These are phyloP conservation scores for Eruca vesicaria DNA, from an alignment of 441 rosid species.

Conservation along the genomic window DNA sequence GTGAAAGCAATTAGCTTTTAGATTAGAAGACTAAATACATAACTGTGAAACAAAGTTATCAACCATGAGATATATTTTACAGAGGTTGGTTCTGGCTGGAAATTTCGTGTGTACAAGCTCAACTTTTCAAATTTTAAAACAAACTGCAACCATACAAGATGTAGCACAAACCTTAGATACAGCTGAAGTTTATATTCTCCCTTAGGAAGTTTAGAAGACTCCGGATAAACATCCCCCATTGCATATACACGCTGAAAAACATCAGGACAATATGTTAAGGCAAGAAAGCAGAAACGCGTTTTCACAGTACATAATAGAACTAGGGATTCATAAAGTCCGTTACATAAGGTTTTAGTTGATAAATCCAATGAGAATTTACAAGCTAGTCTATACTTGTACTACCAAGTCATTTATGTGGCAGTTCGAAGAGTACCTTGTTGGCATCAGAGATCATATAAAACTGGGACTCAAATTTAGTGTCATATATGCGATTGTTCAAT, in stretches of 20 bases:
- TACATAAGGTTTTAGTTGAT: background rate
- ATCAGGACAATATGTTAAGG: slow-evolving; percentile 2
- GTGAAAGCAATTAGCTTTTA: slow-evolving; percentile 36
- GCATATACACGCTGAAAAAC: slow-evolving; percentile 76
- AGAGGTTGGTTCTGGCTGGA: slow-evolving; percentile 2
- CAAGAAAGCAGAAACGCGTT: slow-evolving; percentile 1
- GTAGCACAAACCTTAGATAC: slow-evolving; percentile 63
- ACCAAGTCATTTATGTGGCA: slow-evolving; percentile 10
- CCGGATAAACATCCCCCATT: slow-evolving; percentile 89
- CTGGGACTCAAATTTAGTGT: slow-evolving; percentile 96
- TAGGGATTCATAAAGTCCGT: background rate
- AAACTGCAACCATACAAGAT: slow-evolving; percentile 6
- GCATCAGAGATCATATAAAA: slow-evolving; percentile 91
- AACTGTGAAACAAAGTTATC: slow-evolving; percentile 5
- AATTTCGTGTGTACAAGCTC: slow-evolving; percentile 3
- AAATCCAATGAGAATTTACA: slow-evolving; percentile 9
- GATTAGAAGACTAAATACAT: slow-evolving; percentile 12
- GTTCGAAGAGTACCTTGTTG: slow-evolving; percentile 68
- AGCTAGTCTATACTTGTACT: slow-evolving; percentile 9
- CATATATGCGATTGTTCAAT: slow-evolving; percentile 94
- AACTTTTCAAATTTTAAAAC: background rate
- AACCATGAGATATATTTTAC: background rate
- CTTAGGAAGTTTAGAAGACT: slow-evolving; percentile 80
- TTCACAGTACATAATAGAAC: background rate
- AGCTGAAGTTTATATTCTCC: slow-evolving; percentile 87